Conservation (phyloP, 2,329 filamentous ascomycete species). For the Neoarthrinium moseri region DNA sequence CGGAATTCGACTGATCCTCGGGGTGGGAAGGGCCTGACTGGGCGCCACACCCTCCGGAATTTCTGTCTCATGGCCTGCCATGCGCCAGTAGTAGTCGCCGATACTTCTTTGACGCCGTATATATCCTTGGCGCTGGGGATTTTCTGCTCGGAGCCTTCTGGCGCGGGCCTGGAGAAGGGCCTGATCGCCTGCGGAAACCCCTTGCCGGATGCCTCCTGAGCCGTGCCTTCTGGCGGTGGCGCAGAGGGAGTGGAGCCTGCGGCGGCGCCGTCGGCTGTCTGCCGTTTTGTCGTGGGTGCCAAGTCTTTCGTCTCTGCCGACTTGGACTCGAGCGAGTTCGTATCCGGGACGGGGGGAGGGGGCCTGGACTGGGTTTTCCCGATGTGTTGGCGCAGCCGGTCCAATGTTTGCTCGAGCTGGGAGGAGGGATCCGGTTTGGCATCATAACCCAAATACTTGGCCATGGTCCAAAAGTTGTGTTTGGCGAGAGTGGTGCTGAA, state of each 20-base stretch:
- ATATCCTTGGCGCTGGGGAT: constrained; percentile 23
- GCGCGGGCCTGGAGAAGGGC: constrained; percentile 12
- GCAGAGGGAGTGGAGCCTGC: constrained; percentile 14
- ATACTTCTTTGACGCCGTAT: constrained; percentile 25
- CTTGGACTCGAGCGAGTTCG: constrained; percentile 10
- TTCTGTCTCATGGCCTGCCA: constrained; percentile 33
- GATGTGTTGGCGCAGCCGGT: constrained; percentile 24
- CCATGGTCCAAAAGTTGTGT: constrained; percentile 42
- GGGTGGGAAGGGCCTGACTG: neutral
- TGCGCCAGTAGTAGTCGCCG: constrained; percentile 26
- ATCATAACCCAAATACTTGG: constrained; percentile 45
- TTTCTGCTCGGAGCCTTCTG: constrained; percentile 12
- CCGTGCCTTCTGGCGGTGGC: neutral
- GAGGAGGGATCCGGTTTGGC: constrained; percentile 15
- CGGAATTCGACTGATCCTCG: constrained; percentile 1
- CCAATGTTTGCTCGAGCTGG: constrained; percentile 30
- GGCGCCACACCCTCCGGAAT: constrained; percentile 19
- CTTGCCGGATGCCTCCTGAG: neutral
- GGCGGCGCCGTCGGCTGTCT: constrained; percentile 19
- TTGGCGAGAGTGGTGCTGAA: constrained; percentile 48
- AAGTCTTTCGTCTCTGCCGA: constrained; percentile 1
- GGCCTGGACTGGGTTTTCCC: constrained; percentile 18
- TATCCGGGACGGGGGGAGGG: constrained; percentile 13
- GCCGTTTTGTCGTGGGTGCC: constrained; percentile 5
- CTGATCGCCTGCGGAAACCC: constrained; percentile 9